Evolutionary conservation across 2,329 filamentous ascomycete species (phyloP), one percentile per base, ranked within the genome.

Genomic region (Escovopsis sp.): DNA sequence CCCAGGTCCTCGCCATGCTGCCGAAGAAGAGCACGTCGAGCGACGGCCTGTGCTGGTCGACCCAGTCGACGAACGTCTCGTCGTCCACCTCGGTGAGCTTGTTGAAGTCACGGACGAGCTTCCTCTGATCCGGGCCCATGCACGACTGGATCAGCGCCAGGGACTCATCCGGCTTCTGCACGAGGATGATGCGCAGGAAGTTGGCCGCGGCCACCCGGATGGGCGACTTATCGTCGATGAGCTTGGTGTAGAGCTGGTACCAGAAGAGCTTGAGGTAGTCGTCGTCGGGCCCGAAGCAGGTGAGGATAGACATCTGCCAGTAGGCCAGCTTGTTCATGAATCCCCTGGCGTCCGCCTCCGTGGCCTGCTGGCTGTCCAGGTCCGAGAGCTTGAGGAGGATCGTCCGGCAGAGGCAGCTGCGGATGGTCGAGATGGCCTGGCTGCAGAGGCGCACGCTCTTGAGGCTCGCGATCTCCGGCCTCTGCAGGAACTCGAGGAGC

Each of bases 391-490:
- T 76, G 30, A 95, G 71, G 15, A 96, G 67, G 5, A 87, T 77
- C 5, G 93, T 74, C 47, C 82, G 79, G 19, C 94, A 71, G 38
- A 98, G 82, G 0, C 82, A 82, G 10, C 73, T 71, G 26, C 86
- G 78, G 38, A 96, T 84, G 0, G 74, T 80, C 4, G 75, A 70
- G 5, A 94, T 79, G 0, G 85, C 82, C 57, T 93, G 85, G 48
- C 75, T 86, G 56, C 91, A 98, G 1, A 98, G 74, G n/a, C 91
- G 74, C 7, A 98, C 87, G 35, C 77, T 85, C 61, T 96, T 98
- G 49, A 89, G 65, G 10, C 69, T 70, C 1, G 85, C 75, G 33
- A 98, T 70, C 12, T 94, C 85, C 0, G 88, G 82, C 9, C 84
- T 76, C 56, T 94, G 86, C 4, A 98, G 68, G 53, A 94, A 89